phyloP scores from a whole-genome alignment of 1,284 basidiomycete genomes.

The Microbotryum scabiosae region DNA sequence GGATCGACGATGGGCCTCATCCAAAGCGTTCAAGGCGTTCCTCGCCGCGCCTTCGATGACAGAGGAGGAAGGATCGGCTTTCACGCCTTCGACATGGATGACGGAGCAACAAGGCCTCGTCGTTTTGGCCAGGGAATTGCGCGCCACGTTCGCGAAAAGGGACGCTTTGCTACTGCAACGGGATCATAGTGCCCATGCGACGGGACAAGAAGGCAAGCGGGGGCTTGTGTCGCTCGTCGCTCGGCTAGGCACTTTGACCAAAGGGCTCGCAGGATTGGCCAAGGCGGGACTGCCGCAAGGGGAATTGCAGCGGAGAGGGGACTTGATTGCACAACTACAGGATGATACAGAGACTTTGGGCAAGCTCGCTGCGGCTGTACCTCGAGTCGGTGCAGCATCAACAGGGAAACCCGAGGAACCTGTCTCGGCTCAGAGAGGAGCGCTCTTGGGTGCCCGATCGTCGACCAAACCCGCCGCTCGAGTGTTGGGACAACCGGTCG shows the following conservation, averaged over 20 bases:
- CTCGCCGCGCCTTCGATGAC: conserved; percentile 59
- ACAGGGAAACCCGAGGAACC: background rate
- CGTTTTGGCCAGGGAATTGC: conserved; percentile 63
- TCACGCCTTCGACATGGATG: conserved; percentile 70
- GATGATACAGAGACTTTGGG: conserved; percentile 57
- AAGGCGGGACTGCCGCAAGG: conserved; percentile 27
- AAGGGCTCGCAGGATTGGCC: conserved; percentile 23
- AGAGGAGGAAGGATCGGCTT: conserved; percentile 38
- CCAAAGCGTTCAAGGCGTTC: conserved; percentile 73
- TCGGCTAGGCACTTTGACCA: conserved; percentile 45
- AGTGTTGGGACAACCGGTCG: conserved; percentile 39
- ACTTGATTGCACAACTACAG: conserved; percentile 70
- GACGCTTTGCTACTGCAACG: conserved; percentile 65
- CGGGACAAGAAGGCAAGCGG: conserved; percentile 74
- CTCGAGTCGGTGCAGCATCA: conserved; percentile 8
- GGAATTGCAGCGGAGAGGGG: conserved; percentile 60
- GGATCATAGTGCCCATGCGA: conserved; percentile 54
- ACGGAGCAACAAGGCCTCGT: conserved; percentile 71
- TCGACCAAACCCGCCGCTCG: conserved; percentile 10
- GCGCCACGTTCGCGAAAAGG: conserved; percentile 73
- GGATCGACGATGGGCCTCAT: conserved; percentile 72
- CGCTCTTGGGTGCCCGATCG: conserved; percentile 4
- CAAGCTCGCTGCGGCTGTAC: conserved; percentile 10
- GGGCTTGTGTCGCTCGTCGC: conserved; percentile 64
- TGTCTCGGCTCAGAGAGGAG: background rate